These are phyloP conservation scores for Phytomonas serpens DNA, from an alignment of 208 protist genomes.

Conservation along the genomic window DNA sequence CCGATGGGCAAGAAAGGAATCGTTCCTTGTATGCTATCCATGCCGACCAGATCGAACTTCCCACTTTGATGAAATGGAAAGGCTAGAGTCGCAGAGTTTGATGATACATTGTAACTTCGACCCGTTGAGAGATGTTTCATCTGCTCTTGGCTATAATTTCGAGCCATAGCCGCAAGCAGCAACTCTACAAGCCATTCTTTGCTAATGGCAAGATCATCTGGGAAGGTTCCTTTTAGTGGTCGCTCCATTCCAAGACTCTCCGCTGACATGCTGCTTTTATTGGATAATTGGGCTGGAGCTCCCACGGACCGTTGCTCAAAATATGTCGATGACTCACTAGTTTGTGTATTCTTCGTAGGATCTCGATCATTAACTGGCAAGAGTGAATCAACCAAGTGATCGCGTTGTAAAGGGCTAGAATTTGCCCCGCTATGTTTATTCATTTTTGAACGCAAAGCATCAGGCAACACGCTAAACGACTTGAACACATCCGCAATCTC, in stretches of 20 bases:
- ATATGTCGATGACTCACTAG: neutral
- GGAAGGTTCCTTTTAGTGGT: neutral
- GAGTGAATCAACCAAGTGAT: neutral
- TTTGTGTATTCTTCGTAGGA: neutral
- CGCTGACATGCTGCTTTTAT: neutral
- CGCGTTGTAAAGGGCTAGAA: neutral
- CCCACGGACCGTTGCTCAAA: neutral
- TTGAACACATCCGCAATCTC: slow-evolving; percentile 33
- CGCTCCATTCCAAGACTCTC: neutral
- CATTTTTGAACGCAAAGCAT: neutral
- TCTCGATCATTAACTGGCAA: neutral
- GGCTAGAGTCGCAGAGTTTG: neutral
- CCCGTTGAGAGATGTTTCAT: neutral
- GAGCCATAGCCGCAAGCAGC: slow-evolving; percentile 20
- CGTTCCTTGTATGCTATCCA: neutral
- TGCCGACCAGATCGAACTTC: neutral
- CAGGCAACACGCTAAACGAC: slow-evolving; percentile 33
- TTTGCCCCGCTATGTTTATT: neutral
- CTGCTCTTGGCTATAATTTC: neutral
- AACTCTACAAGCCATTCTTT: slow-evolving; percentile 59
- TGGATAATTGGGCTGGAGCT: neutral
- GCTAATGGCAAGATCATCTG: slow-evolving; percentile 32
- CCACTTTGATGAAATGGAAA: neutral
- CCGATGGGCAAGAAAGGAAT: neutral
- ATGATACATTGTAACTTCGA: neutral